Evolutionary conservation across 2,329 filamentous ascomycete species (phyloP), one percentile per base, ranked within the genome.

Genomic region (Fusarium sp.): DNA sequence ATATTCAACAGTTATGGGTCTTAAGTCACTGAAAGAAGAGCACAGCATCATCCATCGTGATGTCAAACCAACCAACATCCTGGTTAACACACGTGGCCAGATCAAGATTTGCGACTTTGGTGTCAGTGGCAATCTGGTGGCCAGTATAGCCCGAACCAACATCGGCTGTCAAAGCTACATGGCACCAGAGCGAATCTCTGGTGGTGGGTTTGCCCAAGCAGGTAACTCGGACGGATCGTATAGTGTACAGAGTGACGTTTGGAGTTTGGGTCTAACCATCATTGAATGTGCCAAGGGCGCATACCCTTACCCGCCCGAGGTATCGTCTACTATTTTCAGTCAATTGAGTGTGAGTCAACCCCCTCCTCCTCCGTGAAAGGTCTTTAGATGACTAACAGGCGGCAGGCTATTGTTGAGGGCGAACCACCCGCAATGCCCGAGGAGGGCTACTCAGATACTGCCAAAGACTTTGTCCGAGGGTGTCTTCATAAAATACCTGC

Each of bases 101-200:
- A 85, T 98, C 81, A 99, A 99, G 79, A 97, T 99, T 55, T 99
- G 95, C 77, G 95, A 99, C 77, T 99, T 99, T 75, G 95, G 95
- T 53, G 95, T 99, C 52, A 96, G 91, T 67, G 95, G 95, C 49
- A 99, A 99, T 71, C 80, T 99, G 24, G 95, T 99, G 22, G 94
- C 95, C 24, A 97, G 93, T 79, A 98, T 98, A 71, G 95, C 95
- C 47, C 97, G 96, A 79, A 99, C 95, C 26, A 99, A 99, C 74
- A 99, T 99, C 71, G 95, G 95, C 35, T 99, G 95, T 73, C 95
- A 99, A 78, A 97, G 93, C 73, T 99, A 99, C 79, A 99, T 99
- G 95, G 95, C 95, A 0, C 95, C 95, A 0, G 95, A 99, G 77
- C 84, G 95, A 65, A 99, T 99, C 71, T 92, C 92, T 8, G 92